Evolutionary conservation across 345 rosid species (phyloP), one percentile per base, ranked within the genome.

Genomic region (Angophora floribunda): DNA sequence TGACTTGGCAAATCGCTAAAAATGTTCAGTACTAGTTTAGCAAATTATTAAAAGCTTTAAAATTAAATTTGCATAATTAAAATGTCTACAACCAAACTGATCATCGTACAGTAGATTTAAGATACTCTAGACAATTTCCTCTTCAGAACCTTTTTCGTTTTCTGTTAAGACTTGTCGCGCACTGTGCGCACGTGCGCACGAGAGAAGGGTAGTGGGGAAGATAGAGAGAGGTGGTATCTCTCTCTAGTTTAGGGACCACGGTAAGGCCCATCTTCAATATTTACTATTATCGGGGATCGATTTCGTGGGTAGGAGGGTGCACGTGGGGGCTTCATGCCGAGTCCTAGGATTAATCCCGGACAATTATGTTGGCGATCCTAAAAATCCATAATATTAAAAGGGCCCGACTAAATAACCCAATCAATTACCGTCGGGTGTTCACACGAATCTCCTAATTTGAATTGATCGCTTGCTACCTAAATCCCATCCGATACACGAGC

Each of bases 271-370:
- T 75, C 24, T 36, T 36, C 82, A 2, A 26, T 21, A 75, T 75
- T 41, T 5, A 36, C 5, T 75, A 49, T 6, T 1, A 0, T 49
- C 0, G 49, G 24, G 15, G 49, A 75, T 51, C 52, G 61, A 52
- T 26, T 41, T 86, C 85, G 11, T 52, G 84, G 90, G 47, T 87
- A 3, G 44, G 86, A 87, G 85, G 85, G 24, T 51, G 86, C 91
- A 90, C 88, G 89, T 90, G 87, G 86, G 89, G 87, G 85, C 17
- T 88, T 87, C 89, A 67, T 51, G 16, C 65, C 84, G 4, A 51
- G 22, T 2, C 15, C 32, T 24, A 19, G 79, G 22, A 67, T 32
- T 44, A 7, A 45, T 51, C 44, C 32, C 86, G 4, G 55, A 15
- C 6, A 14, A 85, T 28, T 45, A 22, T 30, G 21, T 51, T 28